Evolutionary conservation across 345 rosid species (phyloP).

Genomic region (Boechera retrofracta): DNA sequence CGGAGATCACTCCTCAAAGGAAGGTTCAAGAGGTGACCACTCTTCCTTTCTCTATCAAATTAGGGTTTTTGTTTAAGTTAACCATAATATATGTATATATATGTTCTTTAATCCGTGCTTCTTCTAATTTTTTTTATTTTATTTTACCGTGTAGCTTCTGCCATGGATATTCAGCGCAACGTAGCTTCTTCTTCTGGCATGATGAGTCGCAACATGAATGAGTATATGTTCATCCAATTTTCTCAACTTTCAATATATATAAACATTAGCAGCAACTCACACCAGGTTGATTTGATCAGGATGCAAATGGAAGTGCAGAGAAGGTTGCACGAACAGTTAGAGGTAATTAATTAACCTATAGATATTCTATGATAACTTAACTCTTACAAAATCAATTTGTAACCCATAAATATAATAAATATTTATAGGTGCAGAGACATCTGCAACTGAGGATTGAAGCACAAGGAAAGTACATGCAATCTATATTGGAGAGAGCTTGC

Average conservation of each 20-base stretch:
- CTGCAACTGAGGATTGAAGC: conserved; percentile 98
- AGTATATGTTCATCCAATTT: conserved; percentile 51
- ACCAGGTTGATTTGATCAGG: conserved; percentile 65
- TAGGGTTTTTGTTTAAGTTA: conserved; percentile 40
- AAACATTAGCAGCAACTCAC: conserved; percentile 48
- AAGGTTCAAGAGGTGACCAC: conserved; percentile 65
- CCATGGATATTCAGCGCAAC: conserved; percentile 86
- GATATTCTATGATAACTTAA: conserved; percentile 6
- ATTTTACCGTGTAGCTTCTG: conserved; percentile 54
- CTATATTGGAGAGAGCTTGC: conserved; percentile 91
- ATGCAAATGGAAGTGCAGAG: conserved; percentile 99
- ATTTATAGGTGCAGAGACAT: conserved; percentile 87
- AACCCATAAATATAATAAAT: not conserved
- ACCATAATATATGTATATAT: not conserved
- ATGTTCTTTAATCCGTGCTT: not conserved
- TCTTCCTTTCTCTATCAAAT: conserved; percentile 36
- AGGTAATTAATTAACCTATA: conserved; percentile 56
- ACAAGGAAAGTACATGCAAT: conserved; percentile 98
- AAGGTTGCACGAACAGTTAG: conserved; percentile 95
- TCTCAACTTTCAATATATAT: not conserved
- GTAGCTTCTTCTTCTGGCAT: conserved; percentile 87
- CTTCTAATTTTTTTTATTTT: not conserved
- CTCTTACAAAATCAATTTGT: not conserved
- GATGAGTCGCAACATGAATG: conserved; percentile 94
- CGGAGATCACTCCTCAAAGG: conserved; percentile 92